phyloP scores from a whole-genome alignment of 73 alveolate genomes.

The Paramecium pentaurelia region DNA sequence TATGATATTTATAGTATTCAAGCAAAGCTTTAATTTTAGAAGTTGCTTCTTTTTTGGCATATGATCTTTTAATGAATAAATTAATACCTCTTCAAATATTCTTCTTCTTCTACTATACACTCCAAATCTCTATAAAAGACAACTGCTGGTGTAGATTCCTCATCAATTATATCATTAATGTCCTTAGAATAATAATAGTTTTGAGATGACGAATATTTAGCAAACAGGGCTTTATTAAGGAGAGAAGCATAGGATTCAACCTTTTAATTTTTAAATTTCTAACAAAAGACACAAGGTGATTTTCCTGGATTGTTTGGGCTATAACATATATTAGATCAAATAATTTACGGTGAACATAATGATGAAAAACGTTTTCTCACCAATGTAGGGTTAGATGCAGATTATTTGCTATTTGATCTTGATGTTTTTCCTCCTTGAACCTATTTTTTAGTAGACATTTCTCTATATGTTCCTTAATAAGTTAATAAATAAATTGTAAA shows the following conservation, averaged over 20 bases:
- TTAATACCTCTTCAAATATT: slow-evolving; percentile 43
- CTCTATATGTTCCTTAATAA: neutral
- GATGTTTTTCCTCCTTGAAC: neutral
- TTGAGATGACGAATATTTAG: slow-evolving; percentile 58
- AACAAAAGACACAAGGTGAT: slow-evolving; percentile 14
- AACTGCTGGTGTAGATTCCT: slow-evolving; percentile 49
- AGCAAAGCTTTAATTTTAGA: neutral
- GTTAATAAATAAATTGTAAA: neutral
- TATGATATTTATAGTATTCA: slow-evolving; percentile 58
- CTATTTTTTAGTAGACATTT: neutral
- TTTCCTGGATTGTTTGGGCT: neutral
- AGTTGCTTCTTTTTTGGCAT: neutral
- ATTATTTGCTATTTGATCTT: slow-evolving; percentile 36
- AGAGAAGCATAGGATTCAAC: slow-evolving; percentile 14
- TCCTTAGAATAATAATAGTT: slow-evolving; percentile 60
- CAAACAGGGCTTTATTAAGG: slow-evolving; percentile 47
- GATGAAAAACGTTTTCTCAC: slow-evolving; percentile 14
- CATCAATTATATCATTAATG: slow-evolving; percentile 55
- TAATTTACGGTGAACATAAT: neutral
- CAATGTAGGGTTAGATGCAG: neutral
- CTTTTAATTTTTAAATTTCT: neutral
- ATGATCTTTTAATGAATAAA: neutral
- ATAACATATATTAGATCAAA: neutral
- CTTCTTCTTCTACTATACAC: slow-evolving; percentile 48
- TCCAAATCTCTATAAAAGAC: slow-evolving; percentile 53